Evolutionary conservation across 768 basidiomycete species (phyloP).

Genomic region (Mycena haematopus): DNA sequence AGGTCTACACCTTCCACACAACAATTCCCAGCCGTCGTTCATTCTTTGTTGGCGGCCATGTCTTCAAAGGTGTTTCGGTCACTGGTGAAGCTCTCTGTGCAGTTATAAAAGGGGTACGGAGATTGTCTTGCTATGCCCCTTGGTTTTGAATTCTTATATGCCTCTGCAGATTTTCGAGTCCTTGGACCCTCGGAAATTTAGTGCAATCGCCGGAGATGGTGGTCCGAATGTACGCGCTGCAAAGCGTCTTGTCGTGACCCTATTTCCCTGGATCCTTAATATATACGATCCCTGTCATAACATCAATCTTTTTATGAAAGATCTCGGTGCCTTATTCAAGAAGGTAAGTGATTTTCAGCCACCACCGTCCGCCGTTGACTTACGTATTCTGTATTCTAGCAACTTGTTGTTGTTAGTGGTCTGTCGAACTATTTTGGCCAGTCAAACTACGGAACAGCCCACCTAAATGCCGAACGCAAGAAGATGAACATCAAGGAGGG

Average conservation of each 20-base stretch:
- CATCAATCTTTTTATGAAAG: slow-evolving; percentile 37
- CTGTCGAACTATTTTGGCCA: slow-evolving; percentile 38
- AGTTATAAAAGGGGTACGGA: slow-evolving; percentile 15
- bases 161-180: slow-evolving; percentile 20
- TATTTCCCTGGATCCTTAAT: slow-evolving; percentile 36
- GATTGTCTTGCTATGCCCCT: too few species aligned
- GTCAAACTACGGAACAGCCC: slow-evolving; percentile 36
- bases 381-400: slow-evolving; percentile 3
- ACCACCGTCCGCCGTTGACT: too few species aligned
- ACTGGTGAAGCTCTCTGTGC: slow-evolving; percentile 29
- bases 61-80: slow-evolving; percentile 34
- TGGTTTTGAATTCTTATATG: too few species aligned
- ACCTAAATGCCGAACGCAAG: slow-evolving; percentile 30
- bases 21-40: slow-evolving; percentile 16
- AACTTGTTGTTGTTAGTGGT: slow-evolving; percentile 30
- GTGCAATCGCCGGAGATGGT: slow-evolving; percentile 35
- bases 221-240: slow-evolving; percentile 35
- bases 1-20: slow-evolving; percentile 21
- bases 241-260: slow-evolving; percentile 25
- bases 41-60: slow-evolving; percentile 32
- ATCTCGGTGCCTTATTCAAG: slow-evolving; percentile 37
- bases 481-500: slow-evolving; percentile 29
- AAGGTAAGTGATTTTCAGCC: slow-evolving; percentile 19
- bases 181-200: slow-evolving; percentile 26
- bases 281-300: slow-evolving; percentile 40